phyloP scores from a whole-genome alignment of 352 stramenopile genomes.

The Phytophthora sp. region DNA sequence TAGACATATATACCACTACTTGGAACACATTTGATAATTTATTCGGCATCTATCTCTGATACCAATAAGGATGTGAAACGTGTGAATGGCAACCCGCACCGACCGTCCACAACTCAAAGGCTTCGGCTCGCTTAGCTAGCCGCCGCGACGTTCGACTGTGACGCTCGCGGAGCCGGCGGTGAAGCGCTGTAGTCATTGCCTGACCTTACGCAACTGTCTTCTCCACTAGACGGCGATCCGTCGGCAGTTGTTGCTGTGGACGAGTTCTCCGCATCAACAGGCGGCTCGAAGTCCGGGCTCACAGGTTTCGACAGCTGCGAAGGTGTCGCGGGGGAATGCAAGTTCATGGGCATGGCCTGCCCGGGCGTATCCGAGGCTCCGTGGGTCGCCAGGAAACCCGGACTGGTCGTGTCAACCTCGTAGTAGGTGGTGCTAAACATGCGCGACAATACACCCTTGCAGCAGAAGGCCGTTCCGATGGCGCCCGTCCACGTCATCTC shows the following conservation, averaged over 20 bases:
- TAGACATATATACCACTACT: slow-evolving; percentile 27
- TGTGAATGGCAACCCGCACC: background rate
- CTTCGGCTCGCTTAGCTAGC: slow-evolving; percentile 22
- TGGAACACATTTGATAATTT: slow-evolving; percentile 46
- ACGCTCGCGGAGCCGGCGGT: slow-evolving; percentile 12
- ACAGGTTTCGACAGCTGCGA: slow-evolving; percentile 43
- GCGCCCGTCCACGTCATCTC: slow-evolving; percentile 62
- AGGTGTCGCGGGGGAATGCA: slow-evolving; percentile 64
- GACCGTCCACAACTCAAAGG: background rate
- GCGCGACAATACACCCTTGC: slow-evolving; percentile 60
- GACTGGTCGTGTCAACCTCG: slow-evolving; percentile 80
- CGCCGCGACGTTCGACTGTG: slow-evolving; percentile 26
- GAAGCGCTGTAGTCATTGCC: slow-evolving; percentile 38
- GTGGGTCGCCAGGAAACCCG: slow-evolving; percentile 58
- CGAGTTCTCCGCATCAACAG: slow-evolving; percentile 38
- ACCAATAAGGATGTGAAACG: slow-evolving; percentile 31
- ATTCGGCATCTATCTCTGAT: slow-evolving; percentile 35
- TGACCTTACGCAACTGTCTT: slow-evolving; percentile 40
- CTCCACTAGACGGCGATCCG: slow-evolving; percentile 43
- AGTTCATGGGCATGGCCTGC: slow-evolving; percentile 55
- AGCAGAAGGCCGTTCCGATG: slow-evolving; percentile 74
- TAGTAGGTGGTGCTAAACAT: slow-evolving; percentile 80
- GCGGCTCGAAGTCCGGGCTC: slow-evolving; percentile 42
- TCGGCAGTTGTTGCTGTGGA: slow-evolving; percentile 55
- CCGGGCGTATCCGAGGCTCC: slow-evolving; percentile 69